Conservation (phyloP, 345 rosid species). For the Cardamine resedifolia region DNA sequence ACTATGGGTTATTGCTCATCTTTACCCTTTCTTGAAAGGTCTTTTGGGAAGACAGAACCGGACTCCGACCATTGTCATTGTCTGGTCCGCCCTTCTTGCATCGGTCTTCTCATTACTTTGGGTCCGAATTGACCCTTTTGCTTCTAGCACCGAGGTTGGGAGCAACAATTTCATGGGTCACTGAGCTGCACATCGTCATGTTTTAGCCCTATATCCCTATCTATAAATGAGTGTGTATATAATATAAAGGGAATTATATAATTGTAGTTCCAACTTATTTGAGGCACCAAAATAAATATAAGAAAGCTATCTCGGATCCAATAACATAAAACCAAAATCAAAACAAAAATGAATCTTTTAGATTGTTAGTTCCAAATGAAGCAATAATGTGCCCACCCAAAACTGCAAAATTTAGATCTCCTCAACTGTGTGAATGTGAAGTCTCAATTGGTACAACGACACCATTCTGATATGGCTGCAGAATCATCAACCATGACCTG, state of each 20-base stretch:
- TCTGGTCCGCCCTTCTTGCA: conserved; percentile 93
- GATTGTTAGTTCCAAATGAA: conserved; percentile 26
- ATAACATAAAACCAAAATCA: not conserved
- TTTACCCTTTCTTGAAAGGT: conserved; percentile 95
- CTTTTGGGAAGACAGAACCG: conserved; percentile 87
- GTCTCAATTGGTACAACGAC: conserved; percentile 17
- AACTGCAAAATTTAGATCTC: conserved; percentile 12
- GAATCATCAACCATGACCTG: conserved; percentile 14
- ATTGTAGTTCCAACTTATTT: not conserved
- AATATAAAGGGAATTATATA: not conserved
- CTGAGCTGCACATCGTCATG: conserved; percentile 2
- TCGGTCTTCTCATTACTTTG: conserved; percentile 88
- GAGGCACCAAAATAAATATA: not conserved
- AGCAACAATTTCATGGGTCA: not conserved
- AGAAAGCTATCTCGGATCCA: not conserved
- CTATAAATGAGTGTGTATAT: not conserved
- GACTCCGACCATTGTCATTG: conserved; percentile 89
- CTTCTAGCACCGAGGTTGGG: conserved; percentile 26
- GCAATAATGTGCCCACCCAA: conserved; percentile 20
- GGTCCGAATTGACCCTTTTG: conserved; percentile 88
- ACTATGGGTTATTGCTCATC: conserved; percentile 87
- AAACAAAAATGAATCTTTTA: conserved; percentile 26
- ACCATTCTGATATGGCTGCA: not conserved
- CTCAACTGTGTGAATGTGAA: conserved; percentile 5
- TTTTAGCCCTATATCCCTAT: not conserved